Evolutionary conservation across 257 asterid species (phyloP).

Genomic region (Cruciata laevipes): DNA sequence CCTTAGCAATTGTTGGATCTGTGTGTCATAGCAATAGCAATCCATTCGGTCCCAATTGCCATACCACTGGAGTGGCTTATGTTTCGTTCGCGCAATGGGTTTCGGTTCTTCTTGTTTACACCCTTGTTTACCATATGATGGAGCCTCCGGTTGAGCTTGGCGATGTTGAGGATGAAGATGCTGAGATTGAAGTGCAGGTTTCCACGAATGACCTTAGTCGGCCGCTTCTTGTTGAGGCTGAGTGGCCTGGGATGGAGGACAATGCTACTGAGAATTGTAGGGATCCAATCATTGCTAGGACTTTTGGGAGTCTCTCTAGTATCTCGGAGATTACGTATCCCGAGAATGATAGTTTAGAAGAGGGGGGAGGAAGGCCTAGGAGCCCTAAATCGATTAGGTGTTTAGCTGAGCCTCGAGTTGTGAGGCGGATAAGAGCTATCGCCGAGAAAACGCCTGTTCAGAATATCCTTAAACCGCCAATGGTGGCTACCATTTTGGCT

Average conservation of each 20-base stretch:
- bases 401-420: conserved; percentile 74
- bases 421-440: conserved; percentile 61
- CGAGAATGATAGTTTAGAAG: conserved; percentile 47
- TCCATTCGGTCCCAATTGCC: conserved; percentile 66
- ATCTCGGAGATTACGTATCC: conserved; percentile 38
- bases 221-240: conserved; percentile 94
- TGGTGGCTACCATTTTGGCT: conserved; percentile 66
- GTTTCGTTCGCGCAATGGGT: conserved; percentile 95
- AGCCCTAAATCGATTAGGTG: conserved; percentile 67
- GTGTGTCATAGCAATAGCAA: conserved; percentile 61
- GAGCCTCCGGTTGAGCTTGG: conserved; percentile 79
- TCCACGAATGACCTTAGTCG: conserved; percentile 52
- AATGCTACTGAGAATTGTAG: conserved; percentile 76
- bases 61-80: conserved; percentile 62
- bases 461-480: conserved; percentile 83
- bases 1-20: conserved; percentile 80
- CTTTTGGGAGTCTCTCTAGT: conserved; percentile 40
- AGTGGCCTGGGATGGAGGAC: conserved; percentile 98
- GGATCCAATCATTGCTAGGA: conserved; percentile 62
- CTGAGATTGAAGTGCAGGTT: conserved; percentile 49
- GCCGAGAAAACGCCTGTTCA: conserved; percentile 75
- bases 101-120: conserved; percentile 77
- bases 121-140: conserved; percentile 99
- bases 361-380: conserved; percentile 24
- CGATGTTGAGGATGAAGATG: conserved; percentile 37